Percentiles rank a stretch among this genome's conserved stretches.
Conservation (phyloP, 139 green algal genomes). For the Auxenochlorella pyrenoidosa region DNA sequence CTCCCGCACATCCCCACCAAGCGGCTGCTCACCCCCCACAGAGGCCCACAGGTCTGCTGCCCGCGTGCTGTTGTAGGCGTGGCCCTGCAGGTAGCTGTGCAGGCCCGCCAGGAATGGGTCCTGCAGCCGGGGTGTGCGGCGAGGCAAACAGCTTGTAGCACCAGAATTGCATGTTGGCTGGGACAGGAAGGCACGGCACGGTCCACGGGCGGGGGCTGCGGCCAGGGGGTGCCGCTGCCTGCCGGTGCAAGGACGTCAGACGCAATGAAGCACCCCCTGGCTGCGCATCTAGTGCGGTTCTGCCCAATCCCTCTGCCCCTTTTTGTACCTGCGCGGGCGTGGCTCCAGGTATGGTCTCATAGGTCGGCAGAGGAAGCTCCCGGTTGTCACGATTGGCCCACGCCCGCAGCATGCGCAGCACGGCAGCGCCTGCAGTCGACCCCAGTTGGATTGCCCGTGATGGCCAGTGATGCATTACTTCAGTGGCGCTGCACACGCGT, state of each 20-base stretch:
- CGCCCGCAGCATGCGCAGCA: conserved; percentile 91
- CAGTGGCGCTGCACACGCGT: too few species aligned
- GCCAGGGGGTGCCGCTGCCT: too few species aligned
- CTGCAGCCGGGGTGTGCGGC: background rate
- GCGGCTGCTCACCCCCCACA: conserved; percentile 3
- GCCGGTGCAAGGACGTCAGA: too few species aligned
- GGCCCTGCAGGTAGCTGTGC: conserved; percentile 48
- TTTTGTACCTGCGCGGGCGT: background rate
- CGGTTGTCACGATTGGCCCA: conserved; percentile 60
- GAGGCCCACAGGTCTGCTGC: conserved; percentile 53
- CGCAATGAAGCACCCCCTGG: too few species aligned
- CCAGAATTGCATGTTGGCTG: background rate
- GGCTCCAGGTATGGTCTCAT: conserved; percentile 13
- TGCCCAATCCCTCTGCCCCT: too few species aligned
- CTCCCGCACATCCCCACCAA: background rate
- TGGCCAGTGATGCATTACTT: too few species aligned
- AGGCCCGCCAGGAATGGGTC: conserved; percentile 60
- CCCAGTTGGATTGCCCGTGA: too few species aligned
- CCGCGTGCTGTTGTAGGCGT: conserved; percentile 41
- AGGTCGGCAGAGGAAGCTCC: background rate
- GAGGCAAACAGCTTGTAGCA: too few species aligned
- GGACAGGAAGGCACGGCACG: background rate
- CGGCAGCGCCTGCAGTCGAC: conserved; percentile 36
- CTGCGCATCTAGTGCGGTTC: too few species aligned
- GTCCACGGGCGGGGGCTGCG: too few species aligned